These are phyloP conservation scores for Aureobasidium sp. DNA, from an alignment of 2,329 filamentous ascomycete species.

Conservation along the genomic window DNA sequence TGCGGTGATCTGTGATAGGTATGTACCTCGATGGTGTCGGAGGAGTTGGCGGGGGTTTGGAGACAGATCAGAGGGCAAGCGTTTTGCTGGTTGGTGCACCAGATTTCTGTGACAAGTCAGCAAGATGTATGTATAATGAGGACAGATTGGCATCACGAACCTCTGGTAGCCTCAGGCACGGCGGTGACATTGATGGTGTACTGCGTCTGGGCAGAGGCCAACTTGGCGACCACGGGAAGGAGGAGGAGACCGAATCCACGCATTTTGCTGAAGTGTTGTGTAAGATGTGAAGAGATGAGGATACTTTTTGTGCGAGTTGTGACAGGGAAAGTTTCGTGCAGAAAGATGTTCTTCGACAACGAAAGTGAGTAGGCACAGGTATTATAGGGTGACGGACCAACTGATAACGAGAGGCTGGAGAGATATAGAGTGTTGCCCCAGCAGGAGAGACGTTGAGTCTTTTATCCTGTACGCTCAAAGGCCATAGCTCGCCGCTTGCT, in stretches of 20 bases:
- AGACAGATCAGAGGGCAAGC: slow-evolving; percentile 68
- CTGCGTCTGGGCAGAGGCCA: slow-evolving; percentile 44
- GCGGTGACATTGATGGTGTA: slow-evolving; percentile 55
- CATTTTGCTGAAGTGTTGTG: slow-evolving; percentile 30
- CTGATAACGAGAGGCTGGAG: not conserved
- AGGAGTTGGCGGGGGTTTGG: slow-evolving; percentile 45
- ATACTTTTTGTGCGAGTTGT: not conserved
- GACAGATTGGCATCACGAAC: slow-evolving; percentile 35
- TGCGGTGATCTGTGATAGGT: no score
- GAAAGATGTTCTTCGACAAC: slow-evolving; percentile 6
- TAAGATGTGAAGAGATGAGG: no score
- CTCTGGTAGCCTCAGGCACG: slow-evolving; percentile 47
- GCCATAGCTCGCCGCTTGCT: slow-evolving; percentile 15
- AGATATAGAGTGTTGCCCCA: slow-evolving; percentile 7
- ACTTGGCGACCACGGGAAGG: slow-evolving; percentile 41
- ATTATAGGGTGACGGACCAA: not conserved
- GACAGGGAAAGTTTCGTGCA: not conserved
- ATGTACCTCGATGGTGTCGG: slow-evolving; percentile 34
- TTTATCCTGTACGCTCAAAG: slow-evolving; percentile 12
- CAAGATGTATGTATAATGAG: not conserved
- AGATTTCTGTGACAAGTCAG: slow-evolving; percentile 43
- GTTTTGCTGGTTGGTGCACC: slow-evolving; percentile 58
- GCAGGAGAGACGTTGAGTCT: slow-evolving; percentile 11
- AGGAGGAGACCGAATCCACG: slow-evolving; percentile 45
- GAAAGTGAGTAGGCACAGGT: slow-evolving; percentile 12